phyloP scores from a whole-genome alignment of 2,329 filamentous ascomycete species.

The Fusarium secorum region DNA sequence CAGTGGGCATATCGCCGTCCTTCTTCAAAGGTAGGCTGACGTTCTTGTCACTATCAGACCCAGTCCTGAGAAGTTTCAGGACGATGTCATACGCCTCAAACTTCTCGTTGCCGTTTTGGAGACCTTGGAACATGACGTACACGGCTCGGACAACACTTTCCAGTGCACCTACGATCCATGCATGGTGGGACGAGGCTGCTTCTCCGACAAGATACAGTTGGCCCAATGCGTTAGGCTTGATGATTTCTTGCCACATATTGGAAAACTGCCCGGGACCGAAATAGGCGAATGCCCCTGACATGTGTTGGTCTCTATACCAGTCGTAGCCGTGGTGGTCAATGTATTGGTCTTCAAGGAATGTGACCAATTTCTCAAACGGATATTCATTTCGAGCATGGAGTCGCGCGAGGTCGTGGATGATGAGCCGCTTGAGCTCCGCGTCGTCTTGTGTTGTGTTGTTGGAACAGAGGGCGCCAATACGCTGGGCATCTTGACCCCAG shows the following conservation, averaged over 20 bases:
- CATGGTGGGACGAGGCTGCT: background rate
- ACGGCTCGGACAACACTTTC: background rate
- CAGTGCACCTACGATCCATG: background rate
- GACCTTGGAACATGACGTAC: background rate
- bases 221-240: background rate
- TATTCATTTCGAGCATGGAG: accelerated
- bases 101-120: background rate
- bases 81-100: accelerated
- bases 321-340: background rate
- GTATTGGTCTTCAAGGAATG: background rate
- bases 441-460: background rate
- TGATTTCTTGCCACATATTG: background rate
- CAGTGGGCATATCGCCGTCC: accelerated
- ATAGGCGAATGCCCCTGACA: background rate
- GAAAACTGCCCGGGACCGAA: background rate
- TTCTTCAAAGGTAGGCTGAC: accelerated
- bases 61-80: accelerated
- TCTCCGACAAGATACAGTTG: background rate
- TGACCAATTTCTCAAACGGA: accelerated
- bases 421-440: background rate
- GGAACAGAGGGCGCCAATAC: background rate
- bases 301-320: background rate
- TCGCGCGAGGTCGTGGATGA: background rate
- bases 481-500: background rate
- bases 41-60: accelerated